phyloP scores from a whole-genome alignment of 2,329 filamentous ascomycete genomes.

The Trichoderma atroviride region DNA sequence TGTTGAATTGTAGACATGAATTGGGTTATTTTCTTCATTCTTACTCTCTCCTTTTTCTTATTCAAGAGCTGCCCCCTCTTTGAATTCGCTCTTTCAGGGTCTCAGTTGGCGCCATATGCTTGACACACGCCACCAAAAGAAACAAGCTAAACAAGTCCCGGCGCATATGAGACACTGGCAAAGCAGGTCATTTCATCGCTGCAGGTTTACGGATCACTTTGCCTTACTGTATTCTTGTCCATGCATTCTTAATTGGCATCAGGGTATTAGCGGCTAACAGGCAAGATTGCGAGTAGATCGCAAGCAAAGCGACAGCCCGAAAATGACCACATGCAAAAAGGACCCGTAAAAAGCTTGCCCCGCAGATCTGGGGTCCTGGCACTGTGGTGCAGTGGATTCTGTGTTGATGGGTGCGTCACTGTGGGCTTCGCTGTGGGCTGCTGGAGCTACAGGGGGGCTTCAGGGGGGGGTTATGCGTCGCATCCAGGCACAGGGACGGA shows the following conservation, averaged over 20 bases:
- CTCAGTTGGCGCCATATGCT: neutral
- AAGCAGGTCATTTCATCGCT: neutral
- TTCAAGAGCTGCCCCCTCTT: neutral
- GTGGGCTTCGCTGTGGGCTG: neutral
- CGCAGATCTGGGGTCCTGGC: constrained; percentile 7
- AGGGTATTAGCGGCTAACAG: neutral
- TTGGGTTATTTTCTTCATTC: too few species aligned
- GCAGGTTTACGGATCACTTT: neutral
- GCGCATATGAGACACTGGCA: constrained; percentile 7
- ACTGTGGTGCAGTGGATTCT: neutral
- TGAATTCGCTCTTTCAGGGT: neutral
- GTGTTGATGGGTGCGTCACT: constrained; percentile 1
- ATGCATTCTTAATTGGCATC: neutral
- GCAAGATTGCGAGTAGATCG: neutral
- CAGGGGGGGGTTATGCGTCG: neutral
- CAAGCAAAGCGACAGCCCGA: neutral
- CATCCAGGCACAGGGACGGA: neutral
- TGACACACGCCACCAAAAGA: neutral
- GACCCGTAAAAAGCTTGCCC: neutral
- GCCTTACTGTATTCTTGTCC: neutral
- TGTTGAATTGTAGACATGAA: too few species aligned
- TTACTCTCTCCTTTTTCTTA: too few species aligned
- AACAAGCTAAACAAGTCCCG: neutral
- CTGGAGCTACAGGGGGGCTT: constrained; percentile 7
- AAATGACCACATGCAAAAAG: neutral